A percentile compares a stretch with the other conserved stretches of the same genome.
These are phyloP conservation scores for Abortiporus biennis DNA, from an alignment of 1,284 basidiomycete species.

Conservation along the genomic window DNA sequence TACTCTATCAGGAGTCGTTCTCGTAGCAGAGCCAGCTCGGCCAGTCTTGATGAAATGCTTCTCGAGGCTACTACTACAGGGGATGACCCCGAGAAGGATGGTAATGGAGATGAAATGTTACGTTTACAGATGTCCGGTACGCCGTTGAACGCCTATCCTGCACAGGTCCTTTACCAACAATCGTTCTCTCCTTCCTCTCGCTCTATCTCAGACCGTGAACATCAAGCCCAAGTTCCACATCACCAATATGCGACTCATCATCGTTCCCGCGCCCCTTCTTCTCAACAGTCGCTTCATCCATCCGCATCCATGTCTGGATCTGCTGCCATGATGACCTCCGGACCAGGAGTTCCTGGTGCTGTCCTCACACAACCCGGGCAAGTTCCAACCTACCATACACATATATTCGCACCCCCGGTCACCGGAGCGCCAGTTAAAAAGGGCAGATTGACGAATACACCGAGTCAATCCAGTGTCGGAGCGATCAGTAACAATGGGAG, in stretches of 20 bases:
- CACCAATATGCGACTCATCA: constrained; percentile 13
- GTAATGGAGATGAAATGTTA: constrained; percentile 8
- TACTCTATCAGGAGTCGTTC: constrained; percentile 22
- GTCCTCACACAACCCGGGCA: constrained; percentile 32
- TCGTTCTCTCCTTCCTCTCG: constrained; percentile 13
- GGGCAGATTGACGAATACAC: constrained; percentile 16
- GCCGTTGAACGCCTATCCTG: constrained; percentile 4
- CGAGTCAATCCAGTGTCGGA: constrained; percentile 11
- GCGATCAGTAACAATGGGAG: constrained; percentile 15
- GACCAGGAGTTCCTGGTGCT: constrained; percentile 17
- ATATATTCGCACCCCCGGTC: constrained; percentile 63
- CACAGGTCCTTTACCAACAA: constrained; percentile 18
- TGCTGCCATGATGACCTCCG: constrained; percentile 8
- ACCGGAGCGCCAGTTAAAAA: constrained; percentile 65
- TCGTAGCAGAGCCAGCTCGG: constrained; percentile 26
- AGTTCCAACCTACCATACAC: constrained; percentile 49
- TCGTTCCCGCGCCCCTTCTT: constrained; percentile 17
- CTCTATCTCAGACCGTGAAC: constrained; percentile 18
- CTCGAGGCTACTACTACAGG: constrained; percentile 46
- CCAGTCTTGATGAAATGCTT: constrained; percentile 55
- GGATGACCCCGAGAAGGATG: constrained; percentile 17
- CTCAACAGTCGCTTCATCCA: constrained; percentile 19
- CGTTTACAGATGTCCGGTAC: constrained; percentile 5
- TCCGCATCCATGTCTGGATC: constrained; percentile 10
- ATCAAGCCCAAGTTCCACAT: constrained; percentile 8